Base-by-base conservation (phyloP, 345 rosid species). In the Brassica incana region DNA sequence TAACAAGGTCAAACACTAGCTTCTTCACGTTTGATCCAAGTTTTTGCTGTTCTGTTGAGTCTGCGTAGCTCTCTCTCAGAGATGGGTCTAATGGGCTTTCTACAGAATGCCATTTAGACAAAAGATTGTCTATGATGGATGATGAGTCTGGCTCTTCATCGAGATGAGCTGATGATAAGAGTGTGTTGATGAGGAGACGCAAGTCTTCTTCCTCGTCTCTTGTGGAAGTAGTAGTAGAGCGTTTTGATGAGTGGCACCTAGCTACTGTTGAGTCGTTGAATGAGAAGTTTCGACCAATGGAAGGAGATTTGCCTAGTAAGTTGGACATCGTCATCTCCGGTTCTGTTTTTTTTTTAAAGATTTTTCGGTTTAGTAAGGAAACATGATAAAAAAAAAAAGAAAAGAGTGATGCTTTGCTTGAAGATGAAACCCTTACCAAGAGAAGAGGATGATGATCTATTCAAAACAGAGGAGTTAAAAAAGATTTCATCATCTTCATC, bases 31-130 rank as follows among this genome's bases (percentile, higher is more conserved):
- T 87, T 9, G 97, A 88, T 69, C 93, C 85, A 10, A 87, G 71
- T 82, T 85, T 92, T 78, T 87, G 85, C 40, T 86, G 87, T 82
- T 84, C 88, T 0, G 90, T 89, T 56, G 65, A 56, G 67, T 82
- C 79, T 27, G 84, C 83, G 43, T 85, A 89, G 75, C 74, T 87
- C 74, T 87, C 85, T 80, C 96, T 86, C 79, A 93, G 25, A 64
- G 86, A 83, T 18, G 96, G 97, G 67, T 93, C 96, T 71, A 93
- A 69, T 6, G 98, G 99, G 67, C 91, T 88, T 65, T 86, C 90
- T 35, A 85, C 78, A 0, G 95, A 93, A 83, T 92, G 87, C 95
- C 92, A 92, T 84, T 85, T 78, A 8, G 76, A 75, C 58, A 83
- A 72, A 82, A 85, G 75, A 67, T 84, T 52, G 56, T 90, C 84